Evolutionary conservation across 2,329 filamentous ascomycete species (phyloP).

Genomic region (Aspergillus tanneri): DNA sequence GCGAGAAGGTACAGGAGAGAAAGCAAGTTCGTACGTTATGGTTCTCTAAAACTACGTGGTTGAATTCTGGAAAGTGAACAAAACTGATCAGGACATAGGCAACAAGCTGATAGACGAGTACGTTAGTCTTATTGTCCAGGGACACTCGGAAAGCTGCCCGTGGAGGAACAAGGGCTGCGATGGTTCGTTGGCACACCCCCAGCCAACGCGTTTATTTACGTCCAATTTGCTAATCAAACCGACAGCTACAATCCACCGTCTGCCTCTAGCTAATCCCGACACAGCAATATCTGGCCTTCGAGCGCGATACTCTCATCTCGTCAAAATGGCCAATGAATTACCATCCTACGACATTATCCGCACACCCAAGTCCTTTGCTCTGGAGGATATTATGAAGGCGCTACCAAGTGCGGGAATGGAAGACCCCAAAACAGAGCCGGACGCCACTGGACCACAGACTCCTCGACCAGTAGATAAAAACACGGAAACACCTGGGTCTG

Average conservation of each 20-base stretch:
- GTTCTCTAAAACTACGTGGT: not conserved
- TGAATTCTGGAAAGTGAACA: not conserved
- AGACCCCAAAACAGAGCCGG: conserved; percentile 5
- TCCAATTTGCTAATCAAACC: conserved; percentile 23
- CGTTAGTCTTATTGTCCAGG: conserved; percentile 66
- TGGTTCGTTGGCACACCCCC: conserved; percentile 57
- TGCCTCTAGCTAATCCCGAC: conserved; percentile 63
- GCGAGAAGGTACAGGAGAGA: conserved; percentile 42
- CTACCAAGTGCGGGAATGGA: conserved; percentile 31
- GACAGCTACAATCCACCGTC: conserved; percentile 62
- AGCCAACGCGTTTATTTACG: not conserved
- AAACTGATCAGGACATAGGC: conserved; percentile 36
- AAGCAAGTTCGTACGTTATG: conserved; percentile 44
- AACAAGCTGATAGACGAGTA: conserved; percentile 75
- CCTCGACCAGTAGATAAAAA: conserved; percentile 2
- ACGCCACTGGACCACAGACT: conserved; percentile 21
- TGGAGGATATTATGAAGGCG: conserved; percentile 31
- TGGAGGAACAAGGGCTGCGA: conserved; percentile 90
- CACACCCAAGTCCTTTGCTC: conserved; percentile 32
- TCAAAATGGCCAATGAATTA: conserved; percentile 39
- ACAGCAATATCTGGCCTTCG: conserved; percentile 59
- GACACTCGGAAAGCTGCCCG: conserved; percentile 77
- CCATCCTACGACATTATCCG: conserved; percentile 33
- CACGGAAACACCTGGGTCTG: conserved; percentile 2
- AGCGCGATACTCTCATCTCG: conserved; percentile 62